Base-by-base conservation (phyloP, 2,329 filamentous ascomycete genomes). In the Endothia cerciana region DNA sequence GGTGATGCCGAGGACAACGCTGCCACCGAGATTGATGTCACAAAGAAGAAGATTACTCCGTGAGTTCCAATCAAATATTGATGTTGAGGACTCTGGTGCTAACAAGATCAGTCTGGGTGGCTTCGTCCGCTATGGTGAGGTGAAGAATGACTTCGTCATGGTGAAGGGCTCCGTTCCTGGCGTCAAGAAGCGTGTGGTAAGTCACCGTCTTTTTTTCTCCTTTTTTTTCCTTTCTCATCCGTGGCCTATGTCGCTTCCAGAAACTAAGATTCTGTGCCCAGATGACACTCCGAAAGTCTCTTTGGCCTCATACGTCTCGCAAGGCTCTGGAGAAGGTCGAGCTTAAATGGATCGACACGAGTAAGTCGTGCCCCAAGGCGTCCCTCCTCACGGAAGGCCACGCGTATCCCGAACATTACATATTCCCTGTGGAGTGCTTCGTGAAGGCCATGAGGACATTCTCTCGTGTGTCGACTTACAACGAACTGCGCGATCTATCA, bases 41-140 rank as follows among this genome's bases (percentile, higher is more conserved):
- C 94, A 86, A 97, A 97, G 91, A 99, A 99, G 92, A 90, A 88
- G 81, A 99, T 99, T 83, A 98, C 94, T 81, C 94, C 94, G 94
- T 98, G 95, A 81, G 94, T 94, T 71, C 62, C 43, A 15, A 28
- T 38, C 7, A 33, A 36, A 28, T 7, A 28, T 36, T 5, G 19
- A 15, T 38, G 4, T 17, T 22, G 25, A 43, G n/a, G 25, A n/a
- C 2, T 6, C 41, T 2, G n/a, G 28, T 30, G 47, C 65, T 67
- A 36, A 67, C 49, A 40, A 58, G 28, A 13, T 17, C 74, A 98
- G 94, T 79, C 87, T 99, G 80, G 95, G 95, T 91, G 95, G 95
- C 77, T 99, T 99, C 86, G 95, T 99, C 82, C 93, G 93, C 82
- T 99, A 99, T 80, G 95, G 95, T 86, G 92, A 97, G 86, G 89